phyloP scores from a whole-genome alignment of 169 alveolate species.

The Theileria parva region DNA sequence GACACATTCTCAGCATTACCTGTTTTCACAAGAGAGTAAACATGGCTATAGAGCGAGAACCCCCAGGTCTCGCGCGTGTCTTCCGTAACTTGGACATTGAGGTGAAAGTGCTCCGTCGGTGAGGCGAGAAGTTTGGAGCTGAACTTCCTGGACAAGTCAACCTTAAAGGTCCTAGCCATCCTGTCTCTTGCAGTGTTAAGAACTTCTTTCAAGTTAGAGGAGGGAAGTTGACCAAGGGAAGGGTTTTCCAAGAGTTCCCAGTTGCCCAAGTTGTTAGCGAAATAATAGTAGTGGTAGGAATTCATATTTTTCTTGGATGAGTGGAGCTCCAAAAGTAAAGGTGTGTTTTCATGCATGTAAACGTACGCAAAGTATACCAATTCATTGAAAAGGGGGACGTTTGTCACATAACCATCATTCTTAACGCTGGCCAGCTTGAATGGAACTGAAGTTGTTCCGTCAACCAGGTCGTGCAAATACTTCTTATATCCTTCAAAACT shows the following conservation, averaged over 20 bases:
- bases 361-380: slow-evolving; percentile 4
- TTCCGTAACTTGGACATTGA: background rate
- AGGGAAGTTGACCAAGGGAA: background rate
- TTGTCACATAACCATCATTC: background rate
- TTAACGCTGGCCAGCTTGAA: background rate
- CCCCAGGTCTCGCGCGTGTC: background rate
- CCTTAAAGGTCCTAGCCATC: slow-evolving; percentile 7
- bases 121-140: background rate
- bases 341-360: background rate
- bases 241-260: slow-evolving; percentile 14
- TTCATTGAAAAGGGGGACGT: slow-evolving; percentile 1
- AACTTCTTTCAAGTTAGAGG: background rate
- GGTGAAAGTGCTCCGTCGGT: background rate
- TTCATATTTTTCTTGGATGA: background rate
- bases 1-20: background rate
- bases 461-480: slow-evolving; percentile 10
- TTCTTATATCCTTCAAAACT: background rate
- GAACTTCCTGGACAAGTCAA: slow-evolving; percentile 6
- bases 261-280: slow-evolving; percentile 5
- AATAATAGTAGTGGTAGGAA: slow-evolving; percentile 2
- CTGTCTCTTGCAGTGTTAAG: background rate
- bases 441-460: background rate
- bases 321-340: slow-evolving; percentile 4
- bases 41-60: background rate
- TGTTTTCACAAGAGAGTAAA: background rate